Conservation (phyloP, 139 green algal species). For the Nannochloris sp. region DNA sequence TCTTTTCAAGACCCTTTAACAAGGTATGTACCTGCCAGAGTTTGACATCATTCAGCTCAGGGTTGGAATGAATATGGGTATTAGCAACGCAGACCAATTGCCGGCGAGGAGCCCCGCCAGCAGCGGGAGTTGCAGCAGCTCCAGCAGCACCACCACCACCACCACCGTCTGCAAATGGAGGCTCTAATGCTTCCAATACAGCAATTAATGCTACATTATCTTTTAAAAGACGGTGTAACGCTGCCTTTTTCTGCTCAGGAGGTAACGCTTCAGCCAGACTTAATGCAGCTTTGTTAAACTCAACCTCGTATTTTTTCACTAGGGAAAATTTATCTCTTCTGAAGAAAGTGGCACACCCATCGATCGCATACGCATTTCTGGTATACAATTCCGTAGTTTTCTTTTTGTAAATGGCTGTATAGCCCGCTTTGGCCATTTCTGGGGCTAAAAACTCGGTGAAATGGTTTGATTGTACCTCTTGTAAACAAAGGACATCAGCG, state of each 20-base stretch:
- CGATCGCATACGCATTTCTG: slow-evolving; percentile 74
- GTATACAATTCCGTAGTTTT: slow-evolving; percentile 93
- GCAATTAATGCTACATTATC: slow-evolving; percentile 97
- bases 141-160: neutral
- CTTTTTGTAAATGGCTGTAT: slow-evolving; percentile 97
- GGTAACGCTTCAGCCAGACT: slow-evolving; percentile 76
- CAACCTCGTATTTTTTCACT: slow-evolving; percentile 99
- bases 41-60: slow-evolving; percentile 96
- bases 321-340: slow-evolving; percentile 77
- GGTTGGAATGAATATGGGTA: slow-evolving; percentile 98
- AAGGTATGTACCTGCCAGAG: slow-evolving; percentile 99
- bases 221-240: slow-evolving; percentile 91
- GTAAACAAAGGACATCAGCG: slow-evolving; percentile 94
- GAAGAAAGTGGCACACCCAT: slow-evolving; percentile 98
- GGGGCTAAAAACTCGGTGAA: slow-evolving; percentile 63
- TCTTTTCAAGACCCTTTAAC: slow-evolving; percentile 99
- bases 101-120: slow-evolving; percentile 21
- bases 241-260: slow-evolving; percentile 86
- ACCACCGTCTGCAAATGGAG: slow-evolving; percentile 30
- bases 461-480: slow-evolving; percentile 94
- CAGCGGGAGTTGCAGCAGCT: neutral
- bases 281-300: slow-evolving; percentile 99
- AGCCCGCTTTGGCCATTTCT: slow-evolving; percentile 82
- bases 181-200: slow-evolving; percentile 87
- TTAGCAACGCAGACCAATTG: slow-evolving; percentile 97